Percentiles rank a stretch among this genome's conserved stretches.
phyloP scores from a whole-genome alignment of 305 asterid species.

The Fraxinus angustifolia region DNA sequence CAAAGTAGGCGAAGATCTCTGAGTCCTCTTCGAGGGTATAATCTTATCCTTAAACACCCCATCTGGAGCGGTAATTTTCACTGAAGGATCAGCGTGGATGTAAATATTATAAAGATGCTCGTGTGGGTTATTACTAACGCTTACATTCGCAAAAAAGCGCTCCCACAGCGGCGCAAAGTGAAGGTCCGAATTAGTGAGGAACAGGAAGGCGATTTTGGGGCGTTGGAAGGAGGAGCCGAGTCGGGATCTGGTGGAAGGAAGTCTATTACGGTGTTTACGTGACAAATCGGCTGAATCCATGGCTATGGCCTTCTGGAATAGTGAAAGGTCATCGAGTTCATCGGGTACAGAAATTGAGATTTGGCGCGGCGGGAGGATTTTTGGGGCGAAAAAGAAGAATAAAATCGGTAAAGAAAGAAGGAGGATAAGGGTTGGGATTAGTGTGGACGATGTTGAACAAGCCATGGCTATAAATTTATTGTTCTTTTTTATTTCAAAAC shows the following conservation, averaged over 20 bases:
- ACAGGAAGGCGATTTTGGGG: conserved; percentile 80
- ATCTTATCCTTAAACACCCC: conserved; percentile 60
- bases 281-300: conserved; percentile 43
- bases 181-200: conserved; percentile 69
- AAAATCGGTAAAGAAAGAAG: conserved; percentile 59
- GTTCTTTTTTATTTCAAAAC: not conserved
- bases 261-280: conserved; percentile 25
- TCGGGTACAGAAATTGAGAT: conserved; percentile 69
- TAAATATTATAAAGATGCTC: conserved; percentile 61
- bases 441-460: conserved; percentile 48
- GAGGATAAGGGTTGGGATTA: conserved; percentile 59
- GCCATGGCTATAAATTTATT: conserved; percentile 22
- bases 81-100: conserved; percentile 73
- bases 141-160: conserved; percentile 46
- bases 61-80: conserved; percentile 37
- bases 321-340: conserved; percentile 81
- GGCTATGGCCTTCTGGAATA: conserved; percentile 75
- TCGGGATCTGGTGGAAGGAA: conserved; percentile 54
- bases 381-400: conserved; percentile 57
- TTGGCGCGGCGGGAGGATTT: conserved; percentile 65
- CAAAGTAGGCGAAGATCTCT: conserved; percentile 65
- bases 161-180: conserved; percentile 71
- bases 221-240: conserved; percentile 40
- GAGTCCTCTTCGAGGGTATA: conserved; percentile 59
- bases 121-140: conserved; percentile 12